A percentile compares a stretch with the other conserved stretches of the same genome.
Conservation (phyloP, 2,329 filamentous ascomycete species). For the Botrytis elliptica region DNA sequence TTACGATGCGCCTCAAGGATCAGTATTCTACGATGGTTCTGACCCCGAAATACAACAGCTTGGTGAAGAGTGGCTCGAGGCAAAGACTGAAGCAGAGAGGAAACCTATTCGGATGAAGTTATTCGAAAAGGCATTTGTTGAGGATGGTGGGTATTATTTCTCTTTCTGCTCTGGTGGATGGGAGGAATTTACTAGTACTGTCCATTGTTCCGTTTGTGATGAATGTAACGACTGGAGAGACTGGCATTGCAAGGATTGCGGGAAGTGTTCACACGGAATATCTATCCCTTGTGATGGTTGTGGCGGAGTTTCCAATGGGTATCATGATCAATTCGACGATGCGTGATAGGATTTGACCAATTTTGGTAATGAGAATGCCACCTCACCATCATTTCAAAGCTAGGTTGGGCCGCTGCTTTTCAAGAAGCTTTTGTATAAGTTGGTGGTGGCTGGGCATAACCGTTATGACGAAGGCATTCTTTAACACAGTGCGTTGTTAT, state of each 20-base stretch:
- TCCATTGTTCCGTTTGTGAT: slow-evolving; percentile 10
- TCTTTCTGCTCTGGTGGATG: slow-evolving; percentile 15
- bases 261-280: slow-evolving; percentile 4
- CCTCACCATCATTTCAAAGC: neutral
- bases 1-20: slow-evolving; percentile 8
- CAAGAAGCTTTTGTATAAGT: neutral
- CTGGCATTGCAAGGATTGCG: slow-evolving; percentile 16
- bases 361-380: neutral
- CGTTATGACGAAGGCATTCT: neutral
- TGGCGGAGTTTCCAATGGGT: slow-evolving; percentile 9
- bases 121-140: slow-evolving; percentile 12
- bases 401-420: neutral
- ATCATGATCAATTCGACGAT: slow-evolving; percentile 1
- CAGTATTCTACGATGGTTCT: slow-evolving; percentile 2
- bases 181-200: neutral
- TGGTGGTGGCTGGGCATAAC: too few relatives aligned
- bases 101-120: slow-evolving; percentile 1
- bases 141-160: neutral
- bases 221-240: slow-evolving; percentile 15
- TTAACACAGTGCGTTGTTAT: neutral
- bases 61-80: slow-evolving; percentile 9
- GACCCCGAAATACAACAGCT: neutral
- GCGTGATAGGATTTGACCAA: neutral
- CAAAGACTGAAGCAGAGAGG: slow-evolving; percentile 7
- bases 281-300: slow-evolving; percentile 14